A percentile compares a stretch with the other conserved stretches of the same genome.
phyloP scores from a whole-genome alignment of 169 alveolate species.

The Plasmodium vivax region DNA sequence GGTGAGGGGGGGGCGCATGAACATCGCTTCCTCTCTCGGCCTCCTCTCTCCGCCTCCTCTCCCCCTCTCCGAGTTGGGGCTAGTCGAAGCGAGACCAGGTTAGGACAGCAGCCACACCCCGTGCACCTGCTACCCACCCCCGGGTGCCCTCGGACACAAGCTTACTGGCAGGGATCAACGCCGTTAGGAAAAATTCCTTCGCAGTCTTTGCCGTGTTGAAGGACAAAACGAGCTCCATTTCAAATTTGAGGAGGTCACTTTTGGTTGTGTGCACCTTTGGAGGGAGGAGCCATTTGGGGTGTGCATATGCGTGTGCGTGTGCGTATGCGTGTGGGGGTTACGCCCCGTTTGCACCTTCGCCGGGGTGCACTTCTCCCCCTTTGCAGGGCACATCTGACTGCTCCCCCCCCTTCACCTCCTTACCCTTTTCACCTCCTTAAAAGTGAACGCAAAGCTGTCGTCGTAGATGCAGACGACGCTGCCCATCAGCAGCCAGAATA shows the following conservation, averaged over 20 bases:
- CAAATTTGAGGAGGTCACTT: constrained; percentile 17
- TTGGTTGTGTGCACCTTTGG: constrained; percentile 31
- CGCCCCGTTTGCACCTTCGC: background rate
- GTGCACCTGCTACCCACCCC: background rate
- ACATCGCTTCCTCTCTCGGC: background rate
- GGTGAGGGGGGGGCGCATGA: background rate
- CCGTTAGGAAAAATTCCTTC: constrained; percentile 38
- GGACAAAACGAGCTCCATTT: background rate
- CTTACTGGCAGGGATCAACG: constrained; percentile 57
- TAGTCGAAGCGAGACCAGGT: background rate
- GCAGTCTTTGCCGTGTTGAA: constrained; percentile 12
- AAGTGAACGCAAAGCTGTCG: constrained; percentile 25
- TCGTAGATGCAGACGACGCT: constrained; percentile 11
- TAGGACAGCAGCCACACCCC: background rate
- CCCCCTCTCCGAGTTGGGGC: background rate
- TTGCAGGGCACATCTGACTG: background rate
- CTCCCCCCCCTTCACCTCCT: background rate
- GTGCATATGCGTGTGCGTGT: no score
- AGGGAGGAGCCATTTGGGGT: background rate
- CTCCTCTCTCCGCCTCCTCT: background rate
- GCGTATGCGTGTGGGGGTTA: background rate
- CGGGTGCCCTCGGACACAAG: background rate
- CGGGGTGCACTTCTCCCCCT: background rate
- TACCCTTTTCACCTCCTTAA: constrained; percentile 41
- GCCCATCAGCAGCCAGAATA: background rate